Base-by-base conservation (phyloP, 768 basidiomycete genomes). In the Mrakia blollopis region DNA sequence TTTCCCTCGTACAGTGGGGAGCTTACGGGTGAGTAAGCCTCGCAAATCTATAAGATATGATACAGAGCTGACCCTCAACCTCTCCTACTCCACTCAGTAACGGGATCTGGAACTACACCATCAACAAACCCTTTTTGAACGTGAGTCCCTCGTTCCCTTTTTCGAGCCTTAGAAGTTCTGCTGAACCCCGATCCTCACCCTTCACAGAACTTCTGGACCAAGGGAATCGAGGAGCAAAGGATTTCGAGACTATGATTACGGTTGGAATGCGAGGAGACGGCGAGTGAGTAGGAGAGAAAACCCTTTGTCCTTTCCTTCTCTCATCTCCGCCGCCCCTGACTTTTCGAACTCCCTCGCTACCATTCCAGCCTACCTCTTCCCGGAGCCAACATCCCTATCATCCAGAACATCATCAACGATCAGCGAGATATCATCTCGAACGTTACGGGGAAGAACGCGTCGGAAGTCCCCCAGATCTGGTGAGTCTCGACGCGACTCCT, bases 201-300 rank as follows among this genome's bases (percentile, higher is more conserved):
- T 54, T 28, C 2, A 54, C 57, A 73, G 72, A 63, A 86, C 25
- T 92, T 87, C 82, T 91, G 89, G 89, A 83, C 87, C 0, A 86
- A 86, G 30, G 89, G 90, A 23, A 86, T 88, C 18, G 84, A 89
- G 75, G 91, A 2, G 87, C 89, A 0, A 87, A 86, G 80, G 84
- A 85, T 0, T 90, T 86, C 73, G 90, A 91, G 80, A 88, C 88
- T 25, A 81, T 90, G 13, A 89, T 86, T 80, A 91, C 90, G 0
- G 79, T 91, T 28, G 90, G 91, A 10, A 90, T 91, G 90, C 85
- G 91, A 78, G 91, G 90, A 1, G 82, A 84, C 72, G 85, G 86
- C 2, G 85, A 85, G 82, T 82, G 73, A 73, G 80, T 79, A 23
- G 39, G 79, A 5, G 39, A 41, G 39, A 11, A 52, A 85, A 80